These are phyloP conservation scores for Monilinia laxa DNA, from an alignment of 2,329 filamentous ascomycete species.

Conservation along the genomic window DNA sequence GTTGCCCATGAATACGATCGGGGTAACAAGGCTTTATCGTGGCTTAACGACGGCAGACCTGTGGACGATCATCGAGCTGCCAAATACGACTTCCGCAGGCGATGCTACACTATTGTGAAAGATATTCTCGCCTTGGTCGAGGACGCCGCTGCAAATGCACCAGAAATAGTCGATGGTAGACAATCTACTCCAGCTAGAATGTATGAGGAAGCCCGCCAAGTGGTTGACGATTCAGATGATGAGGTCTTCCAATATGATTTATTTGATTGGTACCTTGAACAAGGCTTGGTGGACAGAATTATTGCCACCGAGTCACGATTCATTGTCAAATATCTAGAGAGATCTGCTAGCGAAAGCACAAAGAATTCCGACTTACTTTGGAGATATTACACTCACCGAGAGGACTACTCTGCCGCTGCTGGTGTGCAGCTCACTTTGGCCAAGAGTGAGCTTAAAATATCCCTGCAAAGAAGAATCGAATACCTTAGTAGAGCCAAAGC, in stretches of 20 bases:
- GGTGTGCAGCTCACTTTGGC: constrained; percentile 82
- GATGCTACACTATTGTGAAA: constrained; percentile 86
- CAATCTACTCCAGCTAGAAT: constrained; percentile 74
- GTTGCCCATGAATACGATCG: constrained; percentile 85
- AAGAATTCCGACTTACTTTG: constrained; percentile 88
- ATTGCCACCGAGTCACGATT: constrained; percentile 81
- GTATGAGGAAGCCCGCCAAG: constrained; percentile 81
- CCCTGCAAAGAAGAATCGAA: constrained; percentile 82
- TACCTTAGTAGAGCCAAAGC: constrained; percentile 89
- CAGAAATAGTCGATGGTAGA: constrained; percentile 74
- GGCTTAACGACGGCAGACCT: constrained; percentile 82
- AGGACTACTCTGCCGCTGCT: constrained; percentile 82
- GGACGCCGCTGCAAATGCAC: constrained; percentile 63
- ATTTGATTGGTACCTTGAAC: constrained; percentile 95
- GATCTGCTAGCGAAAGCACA: constrained; percentile 69
- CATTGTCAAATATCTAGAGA: constrained; percentile 81
- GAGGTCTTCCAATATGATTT: constrained; percentile 94
- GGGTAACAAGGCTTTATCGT: constrained; percentile 79
- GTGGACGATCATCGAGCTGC: constrained; percentile 62
- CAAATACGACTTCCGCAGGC: constrained; percentile 64
- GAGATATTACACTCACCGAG: constrained; percentile 84
- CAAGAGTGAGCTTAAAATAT: constrained; percentile 74
- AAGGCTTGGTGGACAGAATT: constrained; percentile 81
- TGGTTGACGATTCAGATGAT: constrained; percentile 84
- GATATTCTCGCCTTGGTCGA: constrained; percentile 78